Conservation (phyloP, 352 stramenopile genomes). For the Phytophthora hybrid region DNA sequence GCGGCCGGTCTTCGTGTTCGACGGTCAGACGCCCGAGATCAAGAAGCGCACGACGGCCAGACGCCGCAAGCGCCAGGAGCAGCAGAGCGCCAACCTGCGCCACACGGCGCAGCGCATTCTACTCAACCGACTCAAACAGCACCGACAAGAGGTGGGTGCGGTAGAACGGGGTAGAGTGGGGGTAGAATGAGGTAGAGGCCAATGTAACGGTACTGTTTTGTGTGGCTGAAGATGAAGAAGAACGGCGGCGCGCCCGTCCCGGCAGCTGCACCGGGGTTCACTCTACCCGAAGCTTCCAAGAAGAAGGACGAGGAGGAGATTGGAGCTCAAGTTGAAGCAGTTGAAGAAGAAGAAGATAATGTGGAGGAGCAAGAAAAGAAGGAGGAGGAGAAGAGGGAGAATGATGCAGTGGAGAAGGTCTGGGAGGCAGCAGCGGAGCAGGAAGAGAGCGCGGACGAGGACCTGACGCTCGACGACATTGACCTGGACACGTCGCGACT, state of each 20-base stretch:
- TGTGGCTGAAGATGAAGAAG: slow-evolving; percentile 58
- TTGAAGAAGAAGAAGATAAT: neutral
- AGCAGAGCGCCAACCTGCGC: slow-evolving; percentile 84
- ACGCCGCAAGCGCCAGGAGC: slow-evolving; percentile 71
- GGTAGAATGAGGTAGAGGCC: neutral
- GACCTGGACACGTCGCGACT: slow-evolving; percentile 60
- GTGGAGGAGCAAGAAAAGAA: slow-evolving; percentile 8
- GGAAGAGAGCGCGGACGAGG: slow-evolving; percentile 34
- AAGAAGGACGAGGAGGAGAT: slow-evolving; percentile 10
- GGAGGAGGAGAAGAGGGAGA: slow-evolving; percentile 14
- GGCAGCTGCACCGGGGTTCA: slow-evolving; percentile 67
- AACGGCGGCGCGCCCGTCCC: slow-evolving; percentile 45
- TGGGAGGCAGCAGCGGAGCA: slow-evolving; percentile 36
- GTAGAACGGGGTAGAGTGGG: slow-evolving; percentile 38
- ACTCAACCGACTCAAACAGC: slow-evolving; percentile 89
- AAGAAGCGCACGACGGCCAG: slow-evolving; percentile 92
- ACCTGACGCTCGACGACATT: slow-evolving; percentile 73
- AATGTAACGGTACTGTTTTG: neutral
- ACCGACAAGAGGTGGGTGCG: slow-evolving; percentile 43
- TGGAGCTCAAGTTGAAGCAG: neutral
- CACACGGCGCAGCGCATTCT: slow-evolving; percentile 96
- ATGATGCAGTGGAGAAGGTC: slow-evolving; percentile 20
- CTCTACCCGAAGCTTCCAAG: slow-evolving; percentile 43
- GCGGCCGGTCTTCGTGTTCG: slow-evolving; percentile 98
- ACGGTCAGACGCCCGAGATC: slow-evolving; percentile 97